Evolutionary conservation across 2,329 filamentous ascomycete genomes (phyloP).

Genomic region (Aspergillus pseudoglaucus): DNA sequence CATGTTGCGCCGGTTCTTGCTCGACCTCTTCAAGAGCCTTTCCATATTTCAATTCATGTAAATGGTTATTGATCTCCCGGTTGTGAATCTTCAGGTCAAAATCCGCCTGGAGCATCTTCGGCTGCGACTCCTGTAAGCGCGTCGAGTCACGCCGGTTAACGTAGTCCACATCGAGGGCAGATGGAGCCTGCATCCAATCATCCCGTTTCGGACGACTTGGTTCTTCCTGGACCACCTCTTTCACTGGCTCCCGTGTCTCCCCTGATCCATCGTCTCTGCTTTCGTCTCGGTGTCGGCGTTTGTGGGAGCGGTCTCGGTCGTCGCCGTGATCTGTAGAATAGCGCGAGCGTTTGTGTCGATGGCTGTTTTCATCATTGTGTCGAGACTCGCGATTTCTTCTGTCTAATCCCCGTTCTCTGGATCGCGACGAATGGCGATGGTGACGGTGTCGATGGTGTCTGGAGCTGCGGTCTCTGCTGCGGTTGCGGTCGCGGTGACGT

Average conservation of each 20-base stretch:
- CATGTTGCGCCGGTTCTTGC: conserved; percentile 50
- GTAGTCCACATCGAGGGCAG: conserved; percentile 77
- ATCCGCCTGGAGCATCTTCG: conserved; percentile 45
- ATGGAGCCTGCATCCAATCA: conserved; percentile 90
- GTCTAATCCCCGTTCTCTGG: conserved; percentile 27
- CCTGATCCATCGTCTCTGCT: conserved; percentile 36
- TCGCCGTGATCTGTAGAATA: conserved; percentile 48
- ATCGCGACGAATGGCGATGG: conserved; percentile 34
- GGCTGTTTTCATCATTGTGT: conserved; percentile 47
- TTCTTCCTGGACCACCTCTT: conserved; percentile 37
- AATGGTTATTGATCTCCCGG: conserved; percentile 71
- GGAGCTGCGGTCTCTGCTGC: conserved; percentile 34
- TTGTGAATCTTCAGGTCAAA: conserved; percentile 68
- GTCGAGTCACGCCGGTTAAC: conserved; percentile 55
- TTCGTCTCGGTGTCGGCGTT: conserved; percentile 39
- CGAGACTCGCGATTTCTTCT: conserved; percentile 33
- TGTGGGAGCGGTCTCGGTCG: conserved; percentile 42
- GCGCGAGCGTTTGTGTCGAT: conserved; percentile 60
- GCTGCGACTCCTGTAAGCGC: conserved; percentile 37
- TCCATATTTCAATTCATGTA: conserved; percentile 56
- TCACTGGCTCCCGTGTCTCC: conserved; percentile 22
- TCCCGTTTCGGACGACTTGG: conserved; percentile 58
- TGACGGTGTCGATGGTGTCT: conserved; percentile 23
- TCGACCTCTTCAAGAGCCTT: conserved; percentile 49
- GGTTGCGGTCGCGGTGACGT: conserved; percentile 30